Conservation (phyloP, 352 stramenopile species). For the Phytophthora syringae region DNA sequence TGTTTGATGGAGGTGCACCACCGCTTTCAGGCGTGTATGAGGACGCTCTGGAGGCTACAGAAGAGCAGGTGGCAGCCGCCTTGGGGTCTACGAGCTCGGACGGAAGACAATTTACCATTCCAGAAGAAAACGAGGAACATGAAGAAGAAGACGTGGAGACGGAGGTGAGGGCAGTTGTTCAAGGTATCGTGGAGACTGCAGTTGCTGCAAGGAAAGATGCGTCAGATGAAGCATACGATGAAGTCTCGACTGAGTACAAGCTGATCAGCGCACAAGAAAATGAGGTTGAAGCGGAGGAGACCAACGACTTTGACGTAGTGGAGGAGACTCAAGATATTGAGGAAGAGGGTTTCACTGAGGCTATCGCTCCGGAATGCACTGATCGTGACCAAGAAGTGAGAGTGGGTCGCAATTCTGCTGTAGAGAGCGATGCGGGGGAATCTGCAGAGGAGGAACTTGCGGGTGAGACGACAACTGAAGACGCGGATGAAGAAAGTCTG, state of each 20-base stretch:
- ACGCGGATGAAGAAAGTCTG: background rate
- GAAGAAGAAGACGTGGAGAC: background rate
- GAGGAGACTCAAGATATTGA: background rate
- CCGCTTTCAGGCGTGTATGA: slow-evolving; percentile 27
- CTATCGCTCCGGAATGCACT: background rate
- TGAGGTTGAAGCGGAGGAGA: background rate
- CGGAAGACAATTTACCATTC: slow-evolving; percentile 17
- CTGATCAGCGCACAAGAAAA: background rate
- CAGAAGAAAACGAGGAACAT: slow-evolving; percentile 9
- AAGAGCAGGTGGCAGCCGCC: slow-evolving; percentile 22
- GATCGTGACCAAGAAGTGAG: background rate
- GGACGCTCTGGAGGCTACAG: slow-evolving; percentile 36
- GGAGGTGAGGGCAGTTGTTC: background rate
- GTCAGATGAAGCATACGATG: background rate
- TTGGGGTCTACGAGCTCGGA: slow-evolving; percentile 17
- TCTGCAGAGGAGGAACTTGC: background rate
- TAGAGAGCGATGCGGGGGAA: background rate
- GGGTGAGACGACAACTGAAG: too few species aligned
- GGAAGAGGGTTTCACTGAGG: background rate
- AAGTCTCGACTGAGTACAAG: background rate
- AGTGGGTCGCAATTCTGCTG: background rate
- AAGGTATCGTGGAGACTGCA: slow-evolving; percentile 1
- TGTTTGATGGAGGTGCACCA: slow-evolving; percentile 12
- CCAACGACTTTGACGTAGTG: background rate
- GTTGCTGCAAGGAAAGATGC: background rate